Conservation (phyloP, 306 rosid species). For the Glycine soja region DNA sequence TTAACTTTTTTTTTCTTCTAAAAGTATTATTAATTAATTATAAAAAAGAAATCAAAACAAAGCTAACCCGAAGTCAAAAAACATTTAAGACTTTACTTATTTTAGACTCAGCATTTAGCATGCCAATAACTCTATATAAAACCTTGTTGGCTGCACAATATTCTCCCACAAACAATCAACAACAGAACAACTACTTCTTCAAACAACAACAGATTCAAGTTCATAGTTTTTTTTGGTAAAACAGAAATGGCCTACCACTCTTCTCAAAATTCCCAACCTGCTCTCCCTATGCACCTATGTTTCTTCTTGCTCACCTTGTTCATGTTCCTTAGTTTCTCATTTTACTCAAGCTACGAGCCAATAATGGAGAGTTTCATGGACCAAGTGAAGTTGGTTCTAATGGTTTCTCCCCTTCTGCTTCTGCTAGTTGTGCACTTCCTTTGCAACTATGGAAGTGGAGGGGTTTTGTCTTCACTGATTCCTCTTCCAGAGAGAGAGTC, state of each 20-base stretch:
- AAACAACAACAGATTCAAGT: background rate
- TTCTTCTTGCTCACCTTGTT: constrained; percentile 65
- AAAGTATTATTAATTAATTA: too few species aligned
- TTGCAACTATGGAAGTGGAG: constrained; percentile 48
- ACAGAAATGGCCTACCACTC: constrained; percentile 52
- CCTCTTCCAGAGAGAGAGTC: constrained; percentile 66
- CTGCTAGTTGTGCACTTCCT: constrained; percentile 63
- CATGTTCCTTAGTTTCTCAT: constrained; percentile 64
- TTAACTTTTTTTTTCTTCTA: too few species aligned
- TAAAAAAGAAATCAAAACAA: background rate
- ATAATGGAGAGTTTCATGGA: constrained; percentile 64
- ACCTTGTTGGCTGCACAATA: constrained; percentile 23
- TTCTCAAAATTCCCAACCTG: constrained; percentile 50
- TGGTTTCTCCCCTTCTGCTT: constrained; percentile 68
- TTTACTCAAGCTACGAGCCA: constrained; percentile 71
- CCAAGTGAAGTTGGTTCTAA: constrained; percentile 64
- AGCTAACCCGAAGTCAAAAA: background rate
- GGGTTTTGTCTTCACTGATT: constrained; percentile 44
- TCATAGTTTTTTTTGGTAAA: background rate
- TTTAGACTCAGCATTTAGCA: background rate
- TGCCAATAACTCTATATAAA: constrained; percentile 42
- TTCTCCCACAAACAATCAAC: constrained; percentile 29
- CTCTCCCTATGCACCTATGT: constrained; percentile 66
- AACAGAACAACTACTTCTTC: background rate
- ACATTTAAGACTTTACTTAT: background rate